phyloP scores from a whole-genome alignment of 768 basidiomycete genomes.

The Xerocomellus intermedius region DNA sequence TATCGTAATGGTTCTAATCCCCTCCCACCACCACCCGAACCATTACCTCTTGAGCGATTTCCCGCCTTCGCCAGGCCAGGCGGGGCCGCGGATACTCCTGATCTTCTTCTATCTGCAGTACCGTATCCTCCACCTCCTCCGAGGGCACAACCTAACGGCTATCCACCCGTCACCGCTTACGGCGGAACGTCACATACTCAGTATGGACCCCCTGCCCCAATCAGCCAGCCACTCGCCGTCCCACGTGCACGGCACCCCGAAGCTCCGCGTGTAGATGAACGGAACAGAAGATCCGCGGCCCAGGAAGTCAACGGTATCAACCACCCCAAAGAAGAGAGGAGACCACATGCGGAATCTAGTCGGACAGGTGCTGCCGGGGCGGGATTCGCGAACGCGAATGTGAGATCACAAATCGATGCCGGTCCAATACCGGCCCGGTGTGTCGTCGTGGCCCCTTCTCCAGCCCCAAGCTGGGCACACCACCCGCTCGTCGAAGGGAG shows the following conservation, averaged over 20 bases:
- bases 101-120: constrained; percentile 20
- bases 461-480: constrained; percentile 31
- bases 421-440: constrained; percentile 34
- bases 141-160: constrained; percentile 16
- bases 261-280: constrained; percentile 23
- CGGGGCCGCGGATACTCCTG: constrained; percentile 18
- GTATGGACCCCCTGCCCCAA: constrained; percentile 12
- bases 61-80: constrained; percentile 40
- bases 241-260: constrained; percentile 25
- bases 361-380: constrained; percentile 6
- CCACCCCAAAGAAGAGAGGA: constrained; percentile 16
- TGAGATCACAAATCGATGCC: constrained; percentile 32
- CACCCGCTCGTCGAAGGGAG: constrained; percentile 30
- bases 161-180: constrained; percentile 9
- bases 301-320: constrained; percentile 14
- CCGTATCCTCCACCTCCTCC: constrained; percentile 32
- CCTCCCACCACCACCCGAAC: constrained; percentile 56
- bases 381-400: constrained; percentile 10
- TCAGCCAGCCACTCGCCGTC: constrained; percentile 15
- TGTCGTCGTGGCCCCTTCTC: constrained; percentile 24
- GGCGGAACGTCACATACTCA: constrained; percentile 13
- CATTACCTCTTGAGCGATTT: constrained; percentile 45
- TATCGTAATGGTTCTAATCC: constrained; percentile 44
- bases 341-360: constrained; percentile 8
- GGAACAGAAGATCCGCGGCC: constrained; percentile 13